phyloP scores from a whole-genome alignment of 768 basidiomycete species.

The Tulasnella sp. region DNA sequence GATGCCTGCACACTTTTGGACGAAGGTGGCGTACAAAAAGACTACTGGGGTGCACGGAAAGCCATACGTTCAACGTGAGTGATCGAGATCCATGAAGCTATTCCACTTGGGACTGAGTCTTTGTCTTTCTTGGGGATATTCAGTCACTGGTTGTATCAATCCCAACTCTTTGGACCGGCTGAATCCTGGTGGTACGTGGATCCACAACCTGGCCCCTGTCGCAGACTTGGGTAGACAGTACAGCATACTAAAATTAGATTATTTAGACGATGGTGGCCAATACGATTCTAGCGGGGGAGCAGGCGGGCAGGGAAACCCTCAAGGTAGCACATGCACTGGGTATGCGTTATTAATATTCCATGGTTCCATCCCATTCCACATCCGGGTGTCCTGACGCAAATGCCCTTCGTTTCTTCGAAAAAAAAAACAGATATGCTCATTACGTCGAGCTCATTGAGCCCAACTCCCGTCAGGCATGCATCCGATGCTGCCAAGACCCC shows the following conservation, averaged over 20 bases:
- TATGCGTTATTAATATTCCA: background rate
- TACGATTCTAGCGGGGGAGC: slow-evolving; percentile 12
- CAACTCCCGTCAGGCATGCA: slow-evolving; percentile 11
- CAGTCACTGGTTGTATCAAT: slow-evolving; percentile 16
- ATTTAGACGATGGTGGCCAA: slow-evolving; percentile 10
- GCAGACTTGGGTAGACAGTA: too few species aligned
- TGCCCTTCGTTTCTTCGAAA: background rate
- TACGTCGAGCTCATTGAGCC: slow-evolving; percentile 16
- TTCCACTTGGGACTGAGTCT: background rate
- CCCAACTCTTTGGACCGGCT: slow-evolving; percentile 6
- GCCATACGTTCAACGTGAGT: slow-evolving; percentile 8
- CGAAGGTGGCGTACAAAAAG: background rate
- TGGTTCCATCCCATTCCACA: too few species aligned
- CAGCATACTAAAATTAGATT: too few species aligned
- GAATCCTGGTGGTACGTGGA: background rate
- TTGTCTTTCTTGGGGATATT: background rate
- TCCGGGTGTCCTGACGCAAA: too few species aligned
- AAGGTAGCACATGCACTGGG: slow-evolving; percentile 5
- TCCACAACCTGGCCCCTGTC: too few species aligned
- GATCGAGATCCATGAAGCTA: background rate
- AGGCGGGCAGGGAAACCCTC: slow-evolving; percentile 8
- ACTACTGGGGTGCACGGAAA: slow-evolving; percentile 3
- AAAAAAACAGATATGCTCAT: background rate
- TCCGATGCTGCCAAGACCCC: slow-evolving; percentile 15
- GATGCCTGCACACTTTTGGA: slow-evolving; percentile 15